A percentile compares a stretch with the other conserved stretches of the same genome.
Conservation (phyloP, 805 yeast genomes). For the Ogataea zsoltii region DNA sequence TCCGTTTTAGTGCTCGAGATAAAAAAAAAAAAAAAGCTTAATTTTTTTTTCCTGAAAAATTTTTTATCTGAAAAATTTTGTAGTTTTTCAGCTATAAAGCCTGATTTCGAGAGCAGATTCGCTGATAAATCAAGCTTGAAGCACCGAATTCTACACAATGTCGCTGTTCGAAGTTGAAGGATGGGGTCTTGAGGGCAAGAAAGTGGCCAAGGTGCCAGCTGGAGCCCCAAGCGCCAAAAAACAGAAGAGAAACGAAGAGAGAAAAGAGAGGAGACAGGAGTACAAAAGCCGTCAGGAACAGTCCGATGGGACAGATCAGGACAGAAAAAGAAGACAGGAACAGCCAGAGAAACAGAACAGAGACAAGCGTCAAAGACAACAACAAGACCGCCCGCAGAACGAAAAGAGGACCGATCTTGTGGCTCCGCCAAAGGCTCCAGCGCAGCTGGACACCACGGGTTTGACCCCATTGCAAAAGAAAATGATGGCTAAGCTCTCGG, state of each 20-base stretch:
- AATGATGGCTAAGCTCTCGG: slow-evolving; percentile 92
- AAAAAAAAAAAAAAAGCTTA: slow-evolving; percentile 2
- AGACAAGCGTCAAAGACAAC: neutral
- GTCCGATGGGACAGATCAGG: neutral
- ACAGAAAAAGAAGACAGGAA: slow-evolving; percentile 2
- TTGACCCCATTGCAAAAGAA: slow-evolving; percentile 89
- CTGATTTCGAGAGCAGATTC: too few relatives aligned
- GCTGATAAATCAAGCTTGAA: too few relatives aligned
- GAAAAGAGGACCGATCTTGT: neutral
- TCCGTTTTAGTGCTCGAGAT: neutral
- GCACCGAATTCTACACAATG: too few relatives aligned
- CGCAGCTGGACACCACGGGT: slow-evolving; percentile 28
- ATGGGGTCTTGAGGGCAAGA: slow-evolving; percentile 64
- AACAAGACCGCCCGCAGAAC: neutral
- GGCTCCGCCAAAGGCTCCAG: neutral
- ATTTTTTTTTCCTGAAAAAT: slow-evolving; percentile 1
- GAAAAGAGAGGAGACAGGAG: slow-evolving; percentile 10
- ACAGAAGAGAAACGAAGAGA: slow-evolving; percentile 16
- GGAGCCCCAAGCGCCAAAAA: slow-evolving; percentile 23
- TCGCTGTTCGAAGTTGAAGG: slow-evolving; percentile 79
- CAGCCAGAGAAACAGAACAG: neutral
- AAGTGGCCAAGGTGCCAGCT: slow-evolving; percentile 50
- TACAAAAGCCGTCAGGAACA: slow-evolving; percentile 8
- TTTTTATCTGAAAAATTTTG: neutral
- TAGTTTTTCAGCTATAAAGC: too few relatives aligned